These are phyloP conservation scores for Magnusiomyces tetraspermus DNA, from an alignment of 1,139 yeast species.

Conservation along the genomic window DNA sequence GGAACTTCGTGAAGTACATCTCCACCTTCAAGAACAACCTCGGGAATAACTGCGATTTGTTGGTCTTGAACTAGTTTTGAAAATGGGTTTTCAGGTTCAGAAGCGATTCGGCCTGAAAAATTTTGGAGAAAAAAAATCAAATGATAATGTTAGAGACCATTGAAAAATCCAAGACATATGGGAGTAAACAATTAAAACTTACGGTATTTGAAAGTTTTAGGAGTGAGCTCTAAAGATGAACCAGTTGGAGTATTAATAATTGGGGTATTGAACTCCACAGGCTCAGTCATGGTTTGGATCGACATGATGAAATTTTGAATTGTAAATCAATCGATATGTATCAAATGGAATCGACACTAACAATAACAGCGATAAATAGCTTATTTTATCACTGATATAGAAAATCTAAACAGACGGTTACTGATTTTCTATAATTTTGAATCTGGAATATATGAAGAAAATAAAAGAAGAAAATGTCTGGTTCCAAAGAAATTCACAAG, in stretches of 20 bases:
- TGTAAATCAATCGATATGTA: no score
- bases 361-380: no score
- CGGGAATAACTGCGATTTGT: slow-evolving; percentile 70
- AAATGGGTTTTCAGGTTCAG: slow-evolving; percentile 58
- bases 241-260: no score
- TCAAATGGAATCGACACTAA: no score
- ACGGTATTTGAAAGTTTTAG: background rate
- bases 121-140: background rate
- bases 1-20: slow-evolving; percentile 66
- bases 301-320: no score
- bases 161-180: background rate
- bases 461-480: no score
- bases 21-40: slow-evolving; percentile 71
- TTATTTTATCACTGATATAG: no score
- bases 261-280: no score
- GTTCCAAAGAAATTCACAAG: no score
- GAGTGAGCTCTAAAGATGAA: background rate
- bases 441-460: no score
- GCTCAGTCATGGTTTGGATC: background rate
- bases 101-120: slow-evolving; percentile 22
- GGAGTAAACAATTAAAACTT: background rate
- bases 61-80: slow-evolving; percentile 70
- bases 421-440: no score
- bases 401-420: no score
- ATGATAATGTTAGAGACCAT: background rate